Percentiles rank a stretch among this genome's conserved stretches.
These are phyloP conservation scores for Phytophthora capsici DNA, from an alignment of 352 stramenopile species.

Conservation along the genomic window DNA sequence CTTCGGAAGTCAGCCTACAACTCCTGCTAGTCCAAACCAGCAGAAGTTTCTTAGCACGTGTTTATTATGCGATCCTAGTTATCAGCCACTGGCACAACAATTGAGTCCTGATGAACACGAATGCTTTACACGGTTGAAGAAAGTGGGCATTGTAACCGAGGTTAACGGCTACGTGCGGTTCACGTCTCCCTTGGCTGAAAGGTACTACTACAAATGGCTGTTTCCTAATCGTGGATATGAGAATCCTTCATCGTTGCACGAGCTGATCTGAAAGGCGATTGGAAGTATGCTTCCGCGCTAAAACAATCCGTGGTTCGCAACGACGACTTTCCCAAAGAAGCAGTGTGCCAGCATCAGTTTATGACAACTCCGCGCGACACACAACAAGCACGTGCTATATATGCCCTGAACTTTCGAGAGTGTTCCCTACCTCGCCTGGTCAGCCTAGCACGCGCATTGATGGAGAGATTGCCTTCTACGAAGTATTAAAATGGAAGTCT, in stretches of 20 bases:
- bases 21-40: not conserved
- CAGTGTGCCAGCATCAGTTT: conserved; percentile 28
- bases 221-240: conserved; percentile 4
- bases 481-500: conserved; percentile 8
- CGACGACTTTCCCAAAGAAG: conserved; percentile 22
- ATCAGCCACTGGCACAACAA: not conserved
- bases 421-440: not conserved
- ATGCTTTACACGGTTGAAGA: conserved; percentile 10
- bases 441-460: not conserved
- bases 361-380: conserved; percentile 8
- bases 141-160: conserved; percentile 2
- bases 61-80: not conserved
- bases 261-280: conserved; percentile 23
- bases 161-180: conserved; percentile 5
- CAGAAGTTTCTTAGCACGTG: not conserved
- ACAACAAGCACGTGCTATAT: conserved; percentile 1
- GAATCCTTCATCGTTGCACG: conserved; percentile 14
- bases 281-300: not conserved
- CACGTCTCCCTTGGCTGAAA: conserved; percentile 13
- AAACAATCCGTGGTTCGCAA: not conserved
- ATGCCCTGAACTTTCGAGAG: conserved; percentile 16
- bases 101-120: conserved; percentile 1
- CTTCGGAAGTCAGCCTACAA: not conserved
- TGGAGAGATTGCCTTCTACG: conserved; percentile 6
- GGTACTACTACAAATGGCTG: conserved; percentile 13